Percentiles rank a stretch among this genome's conserved stretches.
These are phyloP conservation scores for Botrytis sinoallii DNA, from an alignment of 2,329 filamentous ascomycete species.

Conservation along the genomic window DNA sequence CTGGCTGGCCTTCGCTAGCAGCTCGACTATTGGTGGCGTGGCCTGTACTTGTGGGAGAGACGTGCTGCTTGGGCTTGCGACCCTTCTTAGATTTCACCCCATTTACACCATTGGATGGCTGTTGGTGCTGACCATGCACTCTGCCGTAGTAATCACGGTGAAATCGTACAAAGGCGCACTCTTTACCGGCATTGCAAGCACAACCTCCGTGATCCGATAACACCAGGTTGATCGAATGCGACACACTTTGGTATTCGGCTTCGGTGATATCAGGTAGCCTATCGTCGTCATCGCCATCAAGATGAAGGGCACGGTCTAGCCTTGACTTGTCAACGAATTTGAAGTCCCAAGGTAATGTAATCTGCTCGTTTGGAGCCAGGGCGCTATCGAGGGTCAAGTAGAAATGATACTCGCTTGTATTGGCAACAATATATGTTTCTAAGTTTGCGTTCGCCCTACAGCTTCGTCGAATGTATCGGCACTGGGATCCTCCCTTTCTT, in stretches of 20 bases:
- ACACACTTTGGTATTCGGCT: conserved; percentile 57
- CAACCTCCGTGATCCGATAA: conserved; percentile 78
- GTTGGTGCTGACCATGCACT: conserved; percentile 47
- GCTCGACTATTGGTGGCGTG: conserved; percentile 62
- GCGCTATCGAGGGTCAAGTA: conserved; percentile 83
- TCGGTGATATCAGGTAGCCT: conserved; percentile 43
- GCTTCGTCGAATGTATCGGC: conserved; percentile 88
- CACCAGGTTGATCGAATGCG: conserved; percentile 64
- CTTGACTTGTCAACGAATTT: conserved; percentile 54
- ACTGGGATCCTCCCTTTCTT: conserved; percentile 76
- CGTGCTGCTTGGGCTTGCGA: conserved; percentile 51
- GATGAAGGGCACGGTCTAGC: conserved; percentile 57
- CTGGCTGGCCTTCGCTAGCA: conserved; percentile 58
- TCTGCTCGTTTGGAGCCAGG: conserved; percentile 63
- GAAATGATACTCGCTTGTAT: conserved; percentile 79
- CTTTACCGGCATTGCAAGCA: conserved; percentile 63
- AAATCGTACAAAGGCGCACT: conserved; percentile 63
- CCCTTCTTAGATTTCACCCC: conserved; percentile 38
- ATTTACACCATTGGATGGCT: conserved; percentile 33
- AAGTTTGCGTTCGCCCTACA: conserved; percentile 87
- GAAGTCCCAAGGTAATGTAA: conserved; percentile 67
- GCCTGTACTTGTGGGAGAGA: conserved; percentile 61
- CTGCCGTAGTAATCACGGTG: conserved; percentile 55
- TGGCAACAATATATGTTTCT: conserved; percentile 71
- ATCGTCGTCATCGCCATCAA: conserved; percentile 58